phyloP scores from a whole-genome alignment of 495 filamentous ascomycete genomes.

The Penicillium taxi region DNA sequence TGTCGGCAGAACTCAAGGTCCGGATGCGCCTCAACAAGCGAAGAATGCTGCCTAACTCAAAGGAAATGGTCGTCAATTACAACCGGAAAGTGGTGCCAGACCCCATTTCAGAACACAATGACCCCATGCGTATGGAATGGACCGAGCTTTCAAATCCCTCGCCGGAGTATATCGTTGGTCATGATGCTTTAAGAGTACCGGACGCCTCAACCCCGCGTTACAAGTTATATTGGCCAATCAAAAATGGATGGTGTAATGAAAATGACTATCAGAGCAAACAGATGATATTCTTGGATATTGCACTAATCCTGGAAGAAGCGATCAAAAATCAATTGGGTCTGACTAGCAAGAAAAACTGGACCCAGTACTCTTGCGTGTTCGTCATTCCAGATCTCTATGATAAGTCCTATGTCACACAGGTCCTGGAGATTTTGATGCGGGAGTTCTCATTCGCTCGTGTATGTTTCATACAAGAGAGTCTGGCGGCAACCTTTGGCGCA shows the following conservation, averaged over 20 bases:
- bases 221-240: constrained; percentile 85
- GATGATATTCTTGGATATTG: constrained; percentile 75
- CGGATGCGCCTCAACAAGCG: constrained; percentile 90
- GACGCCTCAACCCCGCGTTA: constrained; percentile 86
- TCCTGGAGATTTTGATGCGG: constrained; percentile 75
- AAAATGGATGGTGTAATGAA: constrained; percentile 82
- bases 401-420: constrained; percentile 75
- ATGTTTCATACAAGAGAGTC: constrained; percentile 90
- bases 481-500: constrained; percentile 92
- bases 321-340: constrained; percentile 76
- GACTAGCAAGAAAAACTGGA: constrained; percentile 68
- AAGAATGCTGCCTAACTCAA: constrained; percentile 88
- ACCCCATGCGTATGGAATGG: constrained; percentile 88
- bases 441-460: constrained; percentile 82
- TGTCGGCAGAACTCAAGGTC: constrained; percentile 77
- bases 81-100: constrained; percentile 77
- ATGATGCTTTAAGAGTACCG: constrained; percentile 74
- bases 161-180: constrained; percentile 70
- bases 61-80: constrained; percentile 87
- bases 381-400: constrained; percentile 96
- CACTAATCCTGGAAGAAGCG: constrained; percentile 75
- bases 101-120: constrained; percentile 85
- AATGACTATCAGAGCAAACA: constrained; percentile 71
- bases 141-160: constrained; percentile 68
- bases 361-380: constrained; percentile 86